Evolutionary conservation across 495 filamentous ascomycete species (phyloP).

Genomic region (Filosporella fistucella): DNA sequence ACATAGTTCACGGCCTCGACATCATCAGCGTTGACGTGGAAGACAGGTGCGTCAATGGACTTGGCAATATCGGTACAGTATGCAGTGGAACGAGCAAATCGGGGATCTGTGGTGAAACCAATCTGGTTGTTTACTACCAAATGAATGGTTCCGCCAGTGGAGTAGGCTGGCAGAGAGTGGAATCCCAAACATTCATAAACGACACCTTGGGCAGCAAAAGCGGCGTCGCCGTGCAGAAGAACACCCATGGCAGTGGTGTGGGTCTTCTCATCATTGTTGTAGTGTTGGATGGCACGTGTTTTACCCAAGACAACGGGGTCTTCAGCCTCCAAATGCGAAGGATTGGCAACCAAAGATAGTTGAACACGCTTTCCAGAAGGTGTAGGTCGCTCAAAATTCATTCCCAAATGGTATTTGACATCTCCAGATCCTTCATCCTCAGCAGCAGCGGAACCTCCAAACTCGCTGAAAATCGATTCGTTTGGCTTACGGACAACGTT

Average conservation of each 20-base stretch:
- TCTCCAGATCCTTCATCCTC: slow-evolving; percentile 96
- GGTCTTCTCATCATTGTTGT: slow-evolving; percentile 90
- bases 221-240: slow-evolving; percentile 92
- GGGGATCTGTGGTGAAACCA: slow-evolving; percentile 98
- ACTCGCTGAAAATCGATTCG: slow-evolving; percentile 99
- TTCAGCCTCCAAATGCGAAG: slow-evolving; percentile 96
- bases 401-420: slow-evolving; percentile 98
- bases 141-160: slow-evolving; percentile 96
- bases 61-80: slow-evolving; percentile 99
- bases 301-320: slow-evolving; percentile 97
- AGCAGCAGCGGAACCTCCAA: slow-evolving; percentile 81
- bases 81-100: slow-evolving; percentile 91
- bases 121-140: slow-evolving; percentile 99
- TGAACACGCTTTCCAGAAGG: slow-evolving; percentile 98
- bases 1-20: slow-evolving; percentile 98
- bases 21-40: slow-evolving; percentile 98
- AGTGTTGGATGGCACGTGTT: slow-evolving; percentile 96
- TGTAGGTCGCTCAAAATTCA: slow-evolving; percentile 99
- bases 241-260: slow-evolving; percentile 92
- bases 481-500: slow-evolving; percentile 99
- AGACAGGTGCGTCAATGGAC: slow-evolving; percentile 94
- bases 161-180: slow-evolving; percentile 90
- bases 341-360: slow-evolving; percentile 95
- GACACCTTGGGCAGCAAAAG: slow-evolving; percentile 92
- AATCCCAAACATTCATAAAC: slow-evolving; percentile 99